These are phyloP conservation scores for Lenzites betulinus DNA, from an alignment of 768 basidiomycete genomes.

Conservation along the genomic window DNA sequence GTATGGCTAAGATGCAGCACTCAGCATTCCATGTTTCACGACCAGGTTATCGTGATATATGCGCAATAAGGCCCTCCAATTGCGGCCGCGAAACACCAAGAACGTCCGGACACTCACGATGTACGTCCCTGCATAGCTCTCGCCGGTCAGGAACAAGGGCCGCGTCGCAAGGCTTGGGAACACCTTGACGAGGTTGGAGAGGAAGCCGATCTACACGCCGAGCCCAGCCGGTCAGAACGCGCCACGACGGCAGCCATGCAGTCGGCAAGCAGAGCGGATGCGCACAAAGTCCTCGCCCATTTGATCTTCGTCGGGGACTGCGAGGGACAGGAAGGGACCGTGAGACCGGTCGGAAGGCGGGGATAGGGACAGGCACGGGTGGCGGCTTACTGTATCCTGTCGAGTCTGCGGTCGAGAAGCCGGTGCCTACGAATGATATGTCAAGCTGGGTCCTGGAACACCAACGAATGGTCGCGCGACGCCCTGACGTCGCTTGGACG, in stretches of 20 bases:
- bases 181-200: constrained; percentile 68
- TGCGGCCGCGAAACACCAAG: constrained; percentile 46
- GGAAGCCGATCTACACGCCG: constrained; percentile 59
- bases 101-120: constrained; percentile 50
- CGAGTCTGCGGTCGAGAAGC: constrained; percentile 64
- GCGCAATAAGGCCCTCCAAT: no score
- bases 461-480: constrained; percentile 2
- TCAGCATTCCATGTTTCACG: no score
- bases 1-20: constrained; percentile 54
- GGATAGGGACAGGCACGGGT: background rate
- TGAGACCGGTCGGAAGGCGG: background rate
- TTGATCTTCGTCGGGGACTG: constrained; percentile 67
- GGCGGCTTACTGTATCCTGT: constrained; percentile 55
- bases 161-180: constrained; percentile 70
- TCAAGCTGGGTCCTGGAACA: background rate
- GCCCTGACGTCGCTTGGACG: background rate
- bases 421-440: constrained; percentile 42
- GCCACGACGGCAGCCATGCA: background rate
- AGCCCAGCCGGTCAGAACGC: background rate
- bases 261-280: background rate
- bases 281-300: constrained; percentile 55
- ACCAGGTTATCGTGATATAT: no score
- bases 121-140: constrained; percentile 74
- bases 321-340: background rate
- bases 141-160: constrained; percentile 70